Percentiles rank a stretch among this genome's conserved stretches.
Conservation (phyloP, 345 rosid genomes). For the Hibiscus mutabilis region DNA sequence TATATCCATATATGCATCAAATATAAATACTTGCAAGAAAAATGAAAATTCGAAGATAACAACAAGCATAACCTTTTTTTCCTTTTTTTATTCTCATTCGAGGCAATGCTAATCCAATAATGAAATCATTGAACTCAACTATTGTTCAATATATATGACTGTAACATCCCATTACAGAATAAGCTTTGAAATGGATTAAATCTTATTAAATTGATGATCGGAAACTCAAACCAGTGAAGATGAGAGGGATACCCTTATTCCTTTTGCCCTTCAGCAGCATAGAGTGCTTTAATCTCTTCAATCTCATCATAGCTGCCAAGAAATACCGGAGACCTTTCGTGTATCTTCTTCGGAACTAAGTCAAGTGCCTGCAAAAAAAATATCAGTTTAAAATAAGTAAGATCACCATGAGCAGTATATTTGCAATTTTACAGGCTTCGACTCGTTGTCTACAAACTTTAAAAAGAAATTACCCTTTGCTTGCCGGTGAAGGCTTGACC, state of each 20-base stretch:
- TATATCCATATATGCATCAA: no score
- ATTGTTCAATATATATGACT: no score
- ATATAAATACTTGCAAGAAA: no score
- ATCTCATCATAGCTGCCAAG: slow-evolving; percentile 93
- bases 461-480: slow-evolving; percentile 47
- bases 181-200: neutral
- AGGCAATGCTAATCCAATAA: no score
- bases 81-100: no score
- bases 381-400: neutral
- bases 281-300: slow-evolving; percentile 82
- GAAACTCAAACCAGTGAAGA: neutral
- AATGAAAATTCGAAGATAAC: no score
- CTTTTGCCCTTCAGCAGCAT: slow-evolving; percentile 50
- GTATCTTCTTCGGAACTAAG: slow-evolving; percentile 64
- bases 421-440: neutral
- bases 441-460: neutral
- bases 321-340: slow-evolving; percentile 86
- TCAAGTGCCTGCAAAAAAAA: slow-evolving; percentile 71
- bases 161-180: neutral
- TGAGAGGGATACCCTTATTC: slow-evolving; percentile 16
- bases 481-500: slow-evolving; percentile 93
- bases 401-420: neutral
- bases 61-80: no score
- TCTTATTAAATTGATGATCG: neutral
- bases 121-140: neutral